phyloP scores from a whole-genome alignment of 257 asterid species.

The Osmanthus fragrans region DNA sequence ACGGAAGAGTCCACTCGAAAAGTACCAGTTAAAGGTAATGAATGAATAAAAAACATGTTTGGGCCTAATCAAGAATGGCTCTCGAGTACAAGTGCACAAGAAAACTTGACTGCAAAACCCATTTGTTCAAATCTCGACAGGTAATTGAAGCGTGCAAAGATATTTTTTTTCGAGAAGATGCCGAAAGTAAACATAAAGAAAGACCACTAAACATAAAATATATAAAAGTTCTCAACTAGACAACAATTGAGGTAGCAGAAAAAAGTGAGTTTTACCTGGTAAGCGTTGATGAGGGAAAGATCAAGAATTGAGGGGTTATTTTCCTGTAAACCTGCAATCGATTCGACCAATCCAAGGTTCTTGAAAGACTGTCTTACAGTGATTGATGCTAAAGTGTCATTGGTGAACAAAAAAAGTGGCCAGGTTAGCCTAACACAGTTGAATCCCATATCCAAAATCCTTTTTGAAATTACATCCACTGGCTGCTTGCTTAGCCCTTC shows the following conservation, averaged over 20 bases:
- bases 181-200: background rate
- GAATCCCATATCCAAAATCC: constrained; percentile 60
- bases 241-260: too few relatives aligned
- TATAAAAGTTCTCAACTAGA: too few relatives aligned
- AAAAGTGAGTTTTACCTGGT: constrained; percentile 47
- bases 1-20: too few relatives aligned
- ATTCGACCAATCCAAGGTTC: constrained; percentile 57
- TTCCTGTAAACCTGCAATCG: constrained; percentile 62
- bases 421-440: constrained; percentile 93
- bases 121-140: too few relatives aligned
- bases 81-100: too few relatives aligned
- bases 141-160: too few relatives aligned
- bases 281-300: constrained; percentile 76
- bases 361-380: constrained; percentile 72
- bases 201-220: background rate
- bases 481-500: constrained; percentile 90
- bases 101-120: too few relatives aligned
- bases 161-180: too few relatives aligned
- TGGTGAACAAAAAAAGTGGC: constrained; percentile 88
- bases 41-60: too few relatives aligned
- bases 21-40: too few relatives aligned
- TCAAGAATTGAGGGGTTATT: constrained; percentile 77
- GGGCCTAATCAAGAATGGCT: too few relatives aligned
- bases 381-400: constrained; percentile 58
- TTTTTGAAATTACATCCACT: constrained; percentile 61